phyloP scores from a whole-genome alignment of 805 yeast genomes.

The Metschnikowia similis region DNA sequence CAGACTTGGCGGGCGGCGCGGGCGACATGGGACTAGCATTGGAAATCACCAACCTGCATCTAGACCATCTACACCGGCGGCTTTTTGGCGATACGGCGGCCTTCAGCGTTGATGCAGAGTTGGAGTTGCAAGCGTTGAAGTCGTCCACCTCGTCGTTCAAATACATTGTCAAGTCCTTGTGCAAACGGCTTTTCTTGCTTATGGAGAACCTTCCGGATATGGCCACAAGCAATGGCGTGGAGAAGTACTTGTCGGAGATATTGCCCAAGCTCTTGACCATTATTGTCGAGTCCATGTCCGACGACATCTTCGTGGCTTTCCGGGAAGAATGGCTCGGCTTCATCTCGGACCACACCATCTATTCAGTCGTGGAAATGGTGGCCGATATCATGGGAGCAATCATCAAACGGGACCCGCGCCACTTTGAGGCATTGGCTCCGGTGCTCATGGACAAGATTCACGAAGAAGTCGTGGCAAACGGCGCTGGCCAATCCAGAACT shows the following conservation, averaged over 20 bases:
- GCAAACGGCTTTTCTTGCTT: constrained; percentile 56
- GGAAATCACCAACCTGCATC: constrained; percentile 64
- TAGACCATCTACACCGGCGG: constrained; percentile 48
- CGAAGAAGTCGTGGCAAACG: constrained; percentile 68
- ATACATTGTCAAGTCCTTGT: constrained; percentile 51
- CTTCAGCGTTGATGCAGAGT: constrained; percentile 35
- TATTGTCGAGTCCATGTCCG: constrained; percentile 54
- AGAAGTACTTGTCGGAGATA: constrained; percentile 38
- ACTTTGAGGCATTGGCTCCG: constrained; percentile 40
- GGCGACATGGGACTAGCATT: constrained; percentile 34
- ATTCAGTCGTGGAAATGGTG: constrained; percentile 59
- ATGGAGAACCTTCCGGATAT: constrained; percentile 68
- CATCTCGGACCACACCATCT: constrained; percentile 54
- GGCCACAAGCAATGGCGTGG: constrained; percentile 47
- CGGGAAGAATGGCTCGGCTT: constrained; percentile 51
- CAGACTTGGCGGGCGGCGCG: constrained; percentile 49
- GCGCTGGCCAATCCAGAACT: constrained; percentile 73
- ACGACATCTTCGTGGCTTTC: constrained; percentile 46
- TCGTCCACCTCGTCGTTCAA: constrained; percentile 73
- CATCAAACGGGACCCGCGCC: constrained; percentile 57
- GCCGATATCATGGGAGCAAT: constrained; percentile 72
- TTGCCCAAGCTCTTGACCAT: constrained; percentile 36
- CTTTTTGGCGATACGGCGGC: constrained; percentile 22
- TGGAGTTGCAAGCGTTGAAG: constrained; percentile 53
- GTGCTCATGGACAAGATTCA: constrained; percentile 50